Evolutionary conservation across 2,329 filamentous ascomycete genomes (phyloP), one percentile per base, ranked within the genome.

Genomic region (Aspergillus sp.): DNA sequence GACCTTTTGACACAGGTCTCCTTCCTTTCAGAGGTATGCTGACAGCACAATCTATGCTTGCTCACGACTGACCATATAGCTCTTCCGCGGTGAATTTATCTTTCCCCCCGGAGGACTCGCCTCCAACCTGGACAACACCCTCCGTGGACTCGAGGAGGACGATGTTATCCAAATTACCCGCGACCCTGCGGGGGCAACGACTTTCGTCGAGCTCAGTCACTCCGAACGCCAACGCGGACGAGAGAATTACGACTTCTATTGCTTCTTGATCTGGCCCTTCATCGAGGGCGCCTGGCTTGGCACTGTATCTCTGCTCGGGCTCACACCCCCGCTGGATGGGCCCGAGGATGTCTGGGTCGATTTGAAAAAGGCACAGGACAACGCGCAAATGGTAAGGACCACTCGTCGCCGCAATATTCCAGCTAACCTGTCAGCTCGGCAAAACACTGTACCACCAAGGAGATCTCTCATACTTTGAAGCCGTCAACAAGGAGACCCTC

Each of bases 161-260:
- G 69, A 77, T 28, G 75, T 96, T 6, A 76, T 98, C 20, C 70
- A 72, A 4, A 64, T 93, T 11, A 73, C 75, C 8, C 70, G 77
- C 10, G 53, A 64, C 32, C 63, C 73, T 24, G 61, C 67, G 1
- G 62, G 67, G 4, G 69, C 68, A 0, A 68, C 71, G 0, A 72
- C 86, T n/a, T 65, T 67, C 34, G 66, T 95, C 24, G 85, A 86
- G 4, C 68, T 98, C 5, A 80, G 82, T 12, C 75, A 82, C 4
- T 64, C 72, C 3, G 91, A 98, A 58, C 73, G 88, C 12, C 69
- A 72, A 17, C 78, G 74, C 5, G 91, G 91, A 1, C 71, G 89
- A 24, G 91, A 98, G 59, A 96, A 95, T 50, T 98, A 83, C 51
- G 91, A 98, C 54, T 98, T 98, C 60, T 96, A 96, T 63, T 96